A percentile compares a stretch with the other conserved stretches of the same genome.
Conservation (phyloP, 129 eudicot species). For the Helianthus annuus region HanXRQr2.0-SUNRISE NC_035443.2:113017577-113018076, state of each 20-base stretch:
- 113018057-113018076: constrained; percentile 5
- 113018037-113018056: neutral
- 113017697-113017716: no score
- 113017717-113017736: no score
- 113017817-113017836: neutral
- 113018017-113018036: constrained; percentile 27
- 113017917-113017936: neutral
- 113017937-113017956: constrained; percentile 23
- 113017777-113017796: no score
- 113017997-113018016: constrained; percentile 31
- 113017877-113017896: constrained; percentile 1
- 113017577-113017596: no score
- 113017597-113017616: no score
- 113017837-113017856: neutral
- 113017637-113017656: no score
- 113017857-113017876: neutral
- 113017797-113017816: no score
- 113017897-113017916: neutral
- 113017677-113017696: no score
- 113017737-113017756: no score
- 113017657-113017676: no score
- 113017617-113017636: no score
- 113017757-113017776: no score
- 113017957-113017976: constrained; percentile 19
- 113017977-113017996: constrained; percentile 34